Evolutionary conservation across 2,329 filamentous ascomycete genomes (phyloP).

Genomic region (Paecilomyces formosus): DNA sequence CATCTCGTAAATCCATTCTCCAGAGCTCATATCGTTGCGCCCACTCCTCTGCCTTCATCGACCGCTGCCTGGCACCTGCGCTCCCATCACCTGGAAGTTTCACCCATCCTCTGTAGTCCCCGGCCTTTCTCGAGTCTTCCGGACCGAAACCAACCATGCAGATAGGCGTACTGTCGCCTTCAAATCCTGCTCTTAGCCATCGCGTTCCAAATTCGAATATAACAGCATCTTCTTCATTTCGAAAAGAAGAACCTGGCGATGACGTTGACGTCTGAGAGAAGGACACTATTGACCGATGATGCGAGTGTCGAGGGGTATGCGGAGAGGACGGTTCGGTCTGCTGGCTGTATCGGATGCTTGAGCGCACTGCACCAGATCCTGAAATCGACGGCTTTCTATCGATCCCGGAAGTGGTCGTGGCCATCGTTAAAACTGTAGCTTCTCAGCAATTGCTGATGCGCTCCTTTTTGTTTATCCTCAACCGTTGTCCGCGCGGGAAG

Average conservation of each 20-base stretch:
- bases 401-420: not conserved
- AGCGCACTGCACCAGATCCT: slow-evolving; percentile 7
- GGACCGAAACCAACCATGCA: slow-evolving; percentile 69
- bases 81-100: slow-evolving; percentile 44
- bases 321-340: slow-evolving; percentile 40
- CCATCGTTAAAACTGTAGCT: not conserved
- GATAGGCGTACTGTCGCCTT: slow-evolving; percentile 67
- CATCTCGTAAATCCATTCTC: slow-evolving; percentile 61
- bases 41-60: slow-evolving; percentile 31
- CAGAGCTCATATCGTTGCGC: slow-evolving; percentile 61
- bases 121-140: slow-evolving; percentile 66
- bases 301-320: slow-evolving; percentile 49
- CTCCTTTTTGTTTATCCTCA: not conserved
- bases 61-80: slow-evolving; percentile 19
- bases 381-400: slow-evolving; percentile 9
- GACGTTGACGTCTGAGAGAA: slow-evolving; percentile 46
- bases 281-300: slow-evolving; percentile 42
- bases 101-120: slow-evolving; percentile 71
- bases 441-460: not conserved
- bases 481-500: not conserved
- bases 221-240: slow-evolving; percentile 74
- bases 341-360: slow-evolving; percentile 23
- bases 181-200: slow-evolving; percentile 74
- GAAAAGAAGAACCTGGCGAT: slow-evolving; percentile 50
- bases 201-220: slow-evolving; percentile 78